A percentile compares a stretch with the other conserved stretches of the same genome.
Conservation (phyloP, 768 basidiomycete species). For the Symmetrospora coprosmae region DNA sequence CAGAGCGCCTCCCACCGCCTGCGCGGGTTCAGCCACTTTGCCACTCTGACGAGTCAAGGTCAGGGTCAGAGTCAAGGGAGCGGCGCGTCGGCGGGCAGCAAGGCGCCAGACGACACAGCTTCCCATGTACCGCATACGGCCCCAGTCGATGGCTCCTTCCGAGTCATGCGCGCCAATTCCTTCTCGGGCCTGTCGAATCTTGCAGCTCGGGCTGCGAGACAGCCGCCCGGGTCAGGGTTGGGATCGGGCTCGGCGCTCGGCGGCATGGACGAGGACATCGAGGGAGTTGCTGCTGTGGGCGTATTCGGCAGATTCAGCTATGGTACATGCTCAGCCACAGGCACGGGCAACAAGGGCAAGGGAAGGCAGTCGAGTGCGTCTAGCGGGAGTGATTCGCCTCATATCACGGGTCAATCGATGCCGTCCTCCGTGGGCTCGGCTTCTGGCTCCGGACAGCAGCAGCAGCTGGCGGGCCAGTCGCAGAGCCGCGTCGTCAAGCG, state of each 20-base stretch:
- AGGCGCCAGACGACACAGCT: too few relatives aligned
- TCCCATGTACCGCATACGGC: neutral
- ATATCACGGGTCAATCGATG: neutral
- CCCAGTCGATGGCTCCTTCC: neutral
- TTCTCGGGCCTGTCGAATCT: neutral
- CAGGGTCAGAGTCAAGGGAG: too few relatives aligned
- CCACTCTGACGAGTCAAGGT: too few relatives aligned
- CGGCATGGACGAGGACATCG: too few relatives aligned
- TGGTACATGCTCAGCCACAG: neutral
- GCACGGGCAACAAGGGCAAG: neutral
- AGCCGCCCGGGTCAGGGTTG: too few relatives aligned
- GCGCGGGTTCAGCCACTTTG: too few relatives aligned
- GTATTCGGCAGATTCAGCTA: too few relatives aligned
- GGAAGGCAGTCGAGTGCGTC: neutral
- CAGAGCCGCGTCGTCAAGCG: neutral
- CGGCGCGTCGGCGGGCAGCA: too few relatives aligned
- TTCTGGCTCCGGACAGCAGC: neutral
- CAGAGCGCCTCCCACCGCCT: neutral
- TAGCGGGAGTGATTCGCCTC: neutral
- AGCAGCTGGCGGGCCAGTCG: neutral
- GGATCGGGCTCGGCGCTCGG: too few relatives aligned
- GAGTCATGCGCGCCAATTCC: neutral
- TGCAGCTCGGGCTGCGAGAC: too few relatives aligned
- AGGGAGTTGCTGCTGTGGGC: too few relatives aligned
- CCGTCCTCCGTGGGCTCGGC: neutral